Conservation (phyloP, 768 basidiomycete genomes). For the Erythrobasidium yunnanense region DNA sequence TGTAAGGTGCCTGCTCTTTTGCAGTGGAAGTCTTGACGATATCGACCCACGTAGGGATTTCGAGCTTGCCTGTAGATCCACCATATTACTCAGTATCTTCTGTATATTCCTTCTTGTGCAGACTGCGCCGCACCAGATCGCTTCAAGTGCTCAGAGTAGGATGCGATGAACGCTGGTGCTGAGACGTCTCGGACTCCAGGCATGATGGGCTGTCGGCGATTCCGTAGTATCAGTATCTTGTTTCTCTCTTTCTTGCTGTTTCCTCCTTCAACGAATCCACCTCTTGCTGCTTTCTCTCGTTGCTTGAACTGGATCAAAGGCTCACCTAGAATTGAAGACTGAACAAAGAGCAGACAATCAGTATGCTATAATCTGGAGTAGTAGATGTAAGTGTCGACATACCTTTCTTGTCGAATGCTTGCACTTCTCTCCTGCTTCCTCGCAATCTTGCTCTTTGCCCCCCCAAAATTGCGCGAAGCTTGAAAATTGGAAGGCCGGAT, state of each 20-base stretch:
- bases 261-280: too few relatives aligned
- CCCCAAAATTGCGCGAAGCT: neutral
- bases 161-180: constrained; percentile 34
- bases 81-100: neutral
- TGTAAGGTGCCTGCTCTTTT: constrained; percentile 98
- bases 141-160: constrained; percentile 39
- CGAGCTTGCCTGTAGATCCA: constrained; percentile 67
- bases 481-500: neutral
- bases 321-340: too few relatives aligned
- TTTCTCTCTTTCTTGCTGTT: too few relatives aligned
- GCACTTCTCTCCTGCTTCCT: neutral
- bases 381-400: too few relatives aligned
- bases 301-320: too few relatives aligned
- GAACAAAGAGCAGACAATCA: too few relatives aligned
- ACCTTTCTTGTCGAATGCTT: too few relatives aligned
- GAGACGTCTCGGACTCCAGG: constrained; percentile 35
- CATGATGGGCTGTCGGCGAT: constrained; percentile 19
- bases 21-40: constrained; percentile 93
- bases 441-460: neutral
- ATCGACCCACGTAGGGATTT: constrained; percentile 97
- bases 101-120: neutral
- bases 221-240: too few relatives aligned
- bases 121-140: constrained; percentile 32
- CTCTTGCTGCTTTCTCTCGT: too few relatives aligned
- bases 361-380: too few relatives aligned